Base-by-base conservation (phyloP, 441 rosid species). In the Mallotus japonicus region DNA sequence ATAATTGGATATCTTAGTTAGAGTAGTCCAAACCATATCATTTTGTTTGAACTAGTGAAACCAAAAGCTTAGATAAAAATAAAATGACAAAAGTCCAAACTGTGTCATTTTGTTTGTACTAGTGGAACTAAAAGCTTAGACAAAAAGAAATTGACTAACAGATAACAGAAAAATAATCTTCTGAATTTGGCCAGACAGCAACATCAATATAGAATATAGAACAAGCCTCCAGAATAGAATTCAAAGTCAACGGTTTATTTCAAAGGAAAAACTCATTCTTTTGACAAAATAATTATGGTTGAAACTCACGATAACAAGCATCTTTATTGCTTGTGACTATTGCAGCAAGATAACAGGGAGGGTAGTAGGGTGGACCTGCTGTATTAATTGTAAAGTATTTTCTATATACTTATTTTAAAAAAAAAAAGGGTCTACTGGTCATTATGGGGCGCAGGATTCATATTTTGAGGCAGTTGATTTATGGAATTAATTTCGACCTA, bases 21-120 rank as follows among this genome's bases (percentile, higher is more conserved):
- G 13, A 14, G 83, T 72, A 0, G 62, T 40, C 11, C 74, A 79
- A 22, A 82, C 62, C 51, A 67, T 12, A 86, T 83, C 75, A 84
- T 81, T 10, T 82, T 83, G 14, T 15, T 50, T 49, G 42, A 24
- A 34, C 32, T 72, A 17, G 42, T 72, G 4, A 62, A 62, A 28
- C 34, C 14, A n/a, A 72, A 34, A 57, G 0, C 32, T n/a, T 7
- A 19, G 1, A 62, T 62, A 72, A 62, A 50, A 10, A n/a, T 1
- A 28, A 28, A 28, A 28, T 1, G 32, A 28, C 32, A 28, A 28
- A 24, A 0, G 60, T 40, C 11, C 74, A 79, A 22, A 82, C 62
- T 47, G 65, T 9, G 85, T 82, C 73, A 84, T 81, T 10, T 82
- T 83, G 14, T 1, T 50, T 49, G 42, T 14, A 34, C 32, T 70